These are phyloP conservation scores for Fusarium transvaalense DNA, from an alignment of 2,329 filamentous ascomycete species.

Conservation along the genomic window DNA sequence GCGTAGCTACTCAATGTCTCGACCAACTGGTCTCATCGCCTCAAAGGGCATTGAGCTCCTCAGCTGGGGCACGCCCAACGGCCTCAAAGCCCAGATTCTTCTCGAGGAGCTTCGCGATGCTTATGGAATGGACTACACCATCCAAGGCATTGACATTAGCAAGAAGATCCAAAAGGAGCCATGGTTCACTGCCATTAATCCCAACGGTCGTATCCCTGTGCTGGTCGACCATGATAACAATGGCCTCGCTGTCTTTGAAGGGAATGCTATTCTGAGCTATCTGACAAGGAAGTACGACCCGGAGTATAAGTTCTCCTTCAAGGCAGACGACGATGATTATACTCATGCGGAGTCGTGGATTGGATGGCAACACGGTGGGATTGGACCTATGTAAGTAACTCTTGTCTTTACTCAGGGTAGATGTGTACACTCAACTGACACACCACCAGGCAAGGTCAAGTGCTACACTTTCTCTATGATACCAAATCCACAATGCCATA, in stretches of 20 bases:
- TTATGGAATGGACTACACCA: slow-evolving; percentile 71
- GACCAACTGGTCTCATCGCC: slow-evolving; percentile 67
- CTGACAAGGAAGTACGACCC: slow-evolving; percentile 78
- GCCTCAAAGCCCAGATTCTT: slow-evolving; percentile 69
- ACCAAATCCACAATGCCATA: slow-evolving; percentile 78
- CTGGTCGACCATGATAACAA: slow-evolving; percentile 75
- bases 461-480: slow-evolving; percentile 75
- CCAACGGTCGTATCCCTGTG: slow-evolving; percentile 75
- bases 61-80: slow-evolving; percentile 67
- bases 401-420: neutral
- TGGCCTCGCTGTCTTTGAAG: slow-evolving; percentile 77
- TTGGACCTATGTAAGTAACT: slow-evolving; percentile 68
- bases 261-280: slow-evolving; percentile 79
- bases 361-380: slow-evolving; percentile 79
- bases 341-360: slow-evolving; percentile 63
- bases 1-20: slow-evolving; percentile 45
- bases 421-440: slow-evolving; percentile 29
- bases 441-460: slow-evolving; percentile 74
- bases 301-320: slow-evolving; percentile 59
- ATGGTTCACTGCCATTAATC: slow-evolving; percentile 73
- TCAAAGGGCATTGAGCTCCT: slow-evolving; percentile 74
- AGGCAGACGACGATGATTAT: slow-evolving; percentile 55
- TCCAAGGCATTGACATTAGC: slow-evolving; percentile 69
- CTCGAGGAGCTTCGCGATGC: slow-evolving; percentile 76
- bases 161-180: slow-evolving; percentile 75